Conservation (phyloP, 495 filamentous ascomycete genomes). For the Filosporella fistucella region DNA sequence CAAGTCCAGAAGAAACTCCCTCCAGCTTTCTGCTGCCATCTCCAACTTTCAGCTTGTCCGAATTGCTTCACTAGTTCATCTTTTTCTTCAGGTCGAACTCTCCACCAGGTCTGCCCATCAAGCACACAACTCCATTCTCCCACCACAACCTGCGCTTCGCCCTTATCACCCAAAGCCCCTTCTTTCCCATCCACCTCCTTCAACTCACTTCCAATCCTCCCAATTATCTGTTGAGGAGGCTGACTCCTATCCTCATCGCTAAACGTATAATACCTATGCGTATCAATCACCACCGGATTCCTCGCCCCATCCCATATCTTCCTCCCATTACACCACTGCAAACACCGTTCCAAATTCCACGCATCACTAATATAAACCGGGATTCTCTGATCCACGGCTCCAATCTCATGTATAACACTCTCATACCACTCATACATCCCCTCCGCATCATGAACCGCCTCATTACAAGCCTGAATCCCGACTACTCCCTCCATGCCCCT, state of each 20-base stretch:
- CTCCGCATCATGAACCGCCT: conserved; percentile 37
- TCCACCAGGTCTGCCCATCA: conserved; percentile 37
- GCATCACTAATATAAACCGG: conserved; percentile 52
- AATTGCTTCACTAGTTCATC: conserved; percentile 35
- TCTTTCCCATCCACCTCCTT: conserved; percentile 33
- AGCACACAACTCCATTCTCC: conserved; percentile 53
- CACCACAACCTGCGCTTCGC: conserved; percentile 41
- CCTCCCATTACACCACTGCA: conserved; percentile 32
- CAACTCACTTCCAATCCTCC: conserved; percentile 30
- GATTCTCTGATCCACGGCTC: conserved; percentile 37
- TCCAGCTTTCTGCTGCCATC: conserved; percentile 37
- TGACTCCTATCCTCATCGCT: conserved; percentile 36
- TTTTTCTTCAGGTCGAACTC: conserved; percentile 24
- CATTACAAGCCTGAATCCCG: conserved; percentile 50
- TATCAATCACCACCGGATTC: conserved; percentile 48
- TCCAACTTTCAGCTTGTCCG: conserved; percentile 37
- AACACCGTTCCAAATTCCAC: conserved; percentile 38
- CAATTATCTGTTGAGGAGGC: conserved; percentile 42
- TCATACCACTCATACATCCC: conserved; percentile 53
- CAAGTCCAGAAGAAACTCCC: conserved; percentile 51
- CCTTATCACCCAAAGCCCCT: conserved; percentile 36
- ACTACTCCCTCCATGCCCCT: conserved; percentile 35
- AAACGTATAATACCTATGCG: conserved; percentile 52
- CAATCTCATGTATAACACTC: conserved; percentile 35
- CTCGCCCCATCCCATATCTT: not conserved